phyloP scores from a whole-genome alignment of 345 rosid species.

The Eucalyptus erythrocorys region DNA sequence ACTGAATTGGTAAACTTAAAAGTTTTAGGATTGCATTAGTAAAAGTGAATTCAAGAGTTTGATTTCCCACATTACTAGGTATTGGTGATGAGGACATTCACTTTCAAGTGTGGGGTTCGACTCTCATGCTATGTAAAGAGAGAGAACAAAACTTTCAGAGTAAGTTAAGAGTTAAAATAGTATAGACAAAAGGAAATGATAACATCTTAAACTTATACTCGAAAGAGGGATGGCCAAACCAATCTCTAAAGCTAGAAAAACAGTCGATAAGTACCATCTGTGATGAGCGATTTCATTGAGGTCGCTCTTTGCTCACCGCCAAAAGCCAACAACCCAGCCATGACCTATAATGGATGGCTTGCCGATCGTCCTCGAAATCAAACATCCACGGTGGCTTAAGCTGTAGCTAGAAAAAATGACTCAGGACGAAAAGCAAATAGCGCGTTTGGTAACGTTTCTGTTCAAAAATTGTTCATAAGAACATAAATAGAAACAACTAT shows the following conservation, averaged over 20 bases:
- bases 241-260: neutral
- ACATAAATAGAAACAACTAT: too few relatives aligned
- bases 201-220: neutral
- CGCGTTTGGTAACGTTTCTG: too few relatives aligned
- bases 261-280: neutral
- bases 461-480: too few relatives aligned
- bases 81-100: too few relatives aligned
- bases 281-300: rapidly evolving
- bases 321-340: neutral
- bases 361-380: neutral
- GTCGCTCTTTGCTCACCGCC: neutral
- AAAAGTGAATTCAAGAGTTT: too few relatives aligned
- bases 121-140: rapidly evolving
- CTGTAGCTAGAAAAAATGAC: neutral
- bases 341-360: neutral
- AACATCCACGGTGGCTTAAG: neutral
- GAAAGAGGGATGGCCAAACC: neutral
- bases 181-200: too few relatives aligned
- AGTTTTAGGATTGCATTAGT: too few relatives aligned
- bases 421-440: neutral
- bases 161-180: too few relatives aligned
- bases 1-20: too few relatives aligned
- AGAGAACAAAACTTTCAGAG: rapidly evolving
- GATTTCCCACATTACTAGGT: too few relatives aligned
- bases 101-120: rapidly evolving